Base-by-base conservation (phyloP, 345 rosid species). In the Dimocarpus longan region DNA sequence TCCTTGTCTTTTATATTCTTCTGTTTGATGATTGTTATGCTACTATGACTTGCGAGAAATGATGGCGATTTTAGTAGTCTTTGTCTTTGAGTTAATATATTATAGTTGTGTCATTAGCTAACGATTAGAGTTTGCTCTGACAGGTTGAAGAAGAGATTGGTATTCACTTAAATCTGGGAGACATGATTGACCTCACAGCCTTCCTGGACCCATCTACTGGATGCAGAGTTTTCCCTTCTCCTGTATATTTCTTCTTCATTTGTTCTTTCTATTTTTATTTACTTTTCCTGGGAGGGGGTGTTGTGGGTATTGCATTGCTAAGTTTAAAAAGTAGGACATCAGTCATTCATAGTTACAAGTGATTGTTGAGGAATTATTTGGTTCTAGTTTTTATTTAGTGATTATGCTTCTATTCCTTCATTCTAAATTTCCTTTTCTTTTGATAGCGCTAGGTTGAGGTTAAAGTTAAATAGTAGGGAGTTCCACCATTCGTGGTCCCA, bases 91-190 rank as follows among this genome's bases (percentile, higher is more conserved):
- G 11, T 11, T 73, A 57, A 74, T 13, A 22, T 6, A 5, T 21
- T 68, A 68, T 72, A 66, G 46, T 37, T 44, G 13, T 54, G 28
- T 5, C 26, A 15, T 42, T 66, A 32, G 9, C 52, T 18, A 9
- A 28, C 57, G 64, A 71, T 60, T 56, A 54, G 40, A 22, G 44
- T 44, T 60, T 62, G 46, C 44, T 59, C 64, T 70, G 68, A 56
- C 84, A 95, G 98, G 95, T 95, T 12, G 95, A 92, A 86, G 99
- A 95, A 83, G 99, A 95, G 80, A 89, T 87, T 0, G 95, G 98
- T 78, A 92, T 93, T 77, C 89, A 86, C 46, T 81, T 95, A 74
- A 93, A 83, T 39, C 80, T 87, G 2, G 92, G 89, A 77, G 93
- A 91, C 82, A 87, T 92, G 95, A 83, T 95, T 78, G 95, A 95